Base-by-base conservation (phyloP, 2,329 filamentous ascomycete genomes). In the Alternaria dauci region DNA sequence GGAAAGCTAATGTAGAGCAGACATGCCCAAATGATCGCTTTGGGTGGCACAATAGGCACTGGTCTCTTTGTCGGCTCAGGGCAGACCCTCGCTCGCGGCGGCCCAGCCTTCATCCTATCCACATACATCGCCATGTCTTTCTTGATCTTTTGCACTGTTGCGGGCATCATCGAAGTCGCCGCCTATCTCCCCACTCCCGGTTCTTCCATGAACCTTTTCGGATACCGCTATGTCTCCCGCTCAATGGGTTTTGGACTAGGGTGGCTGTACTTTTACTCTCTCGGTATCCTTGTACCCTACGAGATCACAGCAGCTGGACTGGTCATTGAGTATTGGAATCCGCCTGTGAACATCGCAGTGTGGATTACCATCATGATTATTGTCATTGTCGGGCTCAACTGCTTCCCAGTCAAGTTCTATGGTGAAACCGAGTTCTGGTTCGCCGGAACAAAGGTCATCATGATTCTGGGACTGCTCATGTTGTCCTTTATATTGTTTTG, bases 51-150 rank as follows among this genome's bases (percentile, higher is more conserved):
- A 16, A 87, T 87, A 58, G 85, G 85, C 67, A 86, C 85, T 62
- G 85, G 85, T 76, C 85, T 87, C 76, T 87, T 87, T 71, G 85
- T 87, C 63, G 85, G 85, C 59, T 85, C 83, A 25, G 85, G 85
- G 63, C 74, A 79, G 63, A 85, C 85, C 23, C 77, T 87, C 80
- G 55, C 62, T 52, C 71, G 71, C 30, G 70, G 71, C 26, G 71
- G 71, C 14, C 71, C 71, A 39, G 71, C 69, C 16, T 71, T 72
- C 51, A 71, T 74, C 41, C 48, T 73, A 26, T 28, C 74, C 72
- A 70, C 73, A 70, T 72, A 73, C 72, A 67, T 74, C 72, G 20
- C 67, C 53, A 72, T 74, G 63, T 68, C 65, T 2, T 69, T 68
- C 59, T 60, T 74, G 25, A 69, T 74, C 46, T 72, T 72, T 55